phyloP scores from a whole-genome alignment of 306 rosid genomes.

The Astragalus membranaceus region DNA sequence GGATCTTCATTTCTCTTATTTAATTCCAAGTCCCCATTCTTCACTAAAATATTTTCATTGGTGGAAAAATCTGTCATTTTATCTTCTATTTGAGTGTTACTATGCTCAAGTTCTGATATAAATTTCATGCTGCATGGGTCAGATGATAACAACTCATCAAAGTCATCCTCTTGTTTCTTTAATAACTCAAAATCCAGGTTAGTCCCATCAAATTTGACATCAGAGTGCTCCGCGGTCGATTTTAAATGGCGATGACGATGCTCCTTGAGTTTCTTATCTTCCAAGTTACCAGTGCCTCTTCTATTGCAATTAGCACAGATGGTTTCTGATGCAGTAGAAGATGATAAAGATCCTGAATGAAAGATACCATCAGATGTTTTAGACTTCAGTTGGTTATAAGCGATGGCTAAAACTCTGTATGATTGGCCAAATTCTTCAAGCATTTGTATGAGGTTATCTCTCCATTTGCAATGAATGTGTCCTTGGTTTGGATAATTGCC shows the following conservation, averaged over 20 bases:
- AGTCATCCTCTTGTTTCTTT: slow-evolving; percentile 22
- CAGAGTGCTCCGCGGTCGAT: not conserved
- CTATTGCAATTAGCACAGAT: too few relatives aligned
- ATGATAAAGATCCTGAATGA: too few relatives aligned
- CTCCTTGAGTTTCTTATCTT: too few relatives aligned
- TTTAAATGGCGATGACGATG: not conserved
- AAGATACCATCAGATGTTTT: too few relatives aligned
- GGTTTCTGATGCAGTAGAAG: too few relatives aligned
- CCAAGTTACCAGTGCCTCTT: too few relatives aligned
- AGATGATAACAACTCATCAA: not conserved
- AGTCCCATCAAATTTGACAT: slow-evolving; percentile 1
- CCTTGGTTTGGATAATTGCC: too few relatives aligned
- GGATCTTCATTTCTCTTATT: slow-evolving; percentile 21
- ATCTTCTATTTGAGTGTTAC: slow-evolving; percentile 23
- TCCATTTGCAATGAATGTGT: too few relatives aligned
- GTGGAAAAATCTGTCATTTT: not conserved
- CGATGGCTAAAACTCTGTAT: too few relatives aligned
- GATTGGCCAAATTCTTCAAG: too few relatives aligned
- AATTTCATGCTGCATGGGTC: slow-evolving; percentile 1
- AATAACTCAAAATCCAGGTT: not conserved
- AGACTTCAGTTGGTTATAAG: too few relatives aligned
- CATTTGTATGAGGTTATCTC: too few relatives aligned
- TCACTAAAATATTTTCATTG: not conserved
- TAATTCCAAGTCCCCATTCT: slow-evolving; percentile 15
- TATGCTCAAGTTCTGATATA: slow-evolving; percentile 15